Base-by-base conservation (phyloP, 2,329 filamentous ascomycete genomes). In the Davidsoniella eucalypti region DNA sequence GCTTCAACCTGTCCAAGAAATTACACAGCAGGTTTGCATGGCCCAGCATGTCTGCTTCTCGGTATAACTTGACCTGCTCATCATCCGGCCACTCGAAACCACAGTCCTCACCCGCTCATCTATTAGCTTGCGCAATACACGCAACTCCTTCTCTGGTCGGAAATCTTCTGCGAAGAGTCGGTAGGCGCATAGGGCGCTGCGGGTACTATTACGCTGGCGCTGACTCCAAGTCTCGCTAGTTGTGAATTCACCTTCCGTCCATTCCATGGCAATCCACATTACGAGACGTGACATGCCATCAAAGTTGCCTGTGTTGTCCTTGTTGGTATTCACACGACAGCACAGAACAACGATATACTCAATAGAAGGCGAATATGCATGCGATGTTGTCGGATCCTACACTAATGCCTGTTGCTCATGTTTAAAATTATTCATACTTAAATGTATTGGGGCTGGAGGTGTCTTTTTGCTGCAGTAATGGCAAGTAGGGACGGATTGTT, bases 281-380 rank as follows among this genome's bases (percentile, higher is more conserved):
- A 81, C 62, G 4, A 80, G 62, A 3, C 64, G 65, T 4, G 72
- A 67, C 59, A 86, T 75, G 46, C 72, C 76, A 2, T 71, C 64
- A 45, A 69, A 67, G 55, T 85, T 76, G 36, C 71, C 72, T n/a
- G 29, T 33, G 29, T 9, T 12, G 3, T 4, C 12, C 29, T 33
- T 33, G 7, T 33, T 33, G 12, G 8, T 33, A 33, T 33, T 9
- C 29, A 33, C 29, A 10, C 29, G 12, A 33, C 29, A 33, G 12
- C 9, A 33, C 12, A 33, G 8, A 33, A 2, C 4, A 33, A 4
- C 12, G 12, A 33, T 33, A 33, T 10, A 9, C 4, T 23, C 4
- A 23, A 23, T 23, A 23, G 4, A 23, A 23, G 5, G 5, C 5
- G 21, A 23, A 23, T 23, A 5, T 5, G 4, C 21, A 23, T 23